Base-by-base conservation (phyloP, 2,329 filamentous ascomycete genomes). In the Grosmannia huntii region DNA sequence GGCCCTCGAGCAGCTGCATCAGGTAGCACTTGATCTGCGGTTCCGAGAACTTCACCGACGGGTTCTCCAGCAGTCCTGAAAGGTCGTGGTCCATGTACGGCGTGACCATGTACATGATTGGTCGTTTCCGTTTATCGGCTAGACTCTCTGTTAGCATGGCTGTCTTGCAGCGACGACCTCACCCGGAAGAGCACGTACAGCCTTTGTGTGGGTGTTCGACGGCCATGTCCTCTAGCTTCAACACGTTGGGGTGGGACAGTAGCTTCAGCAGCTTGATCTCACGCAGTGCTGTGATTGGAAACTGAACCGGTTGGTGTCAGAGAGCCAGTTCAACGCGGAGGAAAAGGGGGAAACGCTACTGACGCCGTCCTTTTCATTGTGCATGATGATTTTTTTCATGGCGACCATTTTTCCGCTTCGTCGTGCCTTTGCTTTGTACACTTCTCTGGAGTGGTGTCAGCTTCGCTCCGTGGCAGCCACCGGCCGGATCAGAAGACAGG, bases 51-150 rank as follows among this genome's bases (percentile, higher is more conserved):
- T 82, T 81, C 46, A 99, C 91, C 7, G 86, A 84, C 11, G 92
- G 92, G 66, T 99, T 99, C 70, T 97, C 94, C 66, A 99, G 84
- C 33, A 99, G 82, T 51, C 94, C 94, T 10, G 92, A 95, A n/a
- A 99, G 80, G 72, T 99, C 94, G 73, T 99, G 94, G 66, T 97
- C 91, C 90, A 97, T 96, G 71, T 99, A 99, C 7, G 92, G 94
- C 51, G 86, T 96, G 56, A 95, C 92, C 94, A 99, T 99, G 73
- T 97, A 97, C 78, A 99, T 90, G 65, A 91, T 91, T 4, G 86
- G 85, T 60, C 86, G 83, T 71, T 89, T 90, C 64, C 86, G 82
- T 71, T 89, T 89, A 69, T 92, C 87, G 65, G 82, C 83, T 85
- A 66, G 55, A n/a, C 25, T 16, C 6, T 4, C 36, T 48, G 57